Evolutionary conservation across 2,329 filamentous ascomycete genomes (phyloP).

Genomic region (Trichoderma atroviride): DNA sequence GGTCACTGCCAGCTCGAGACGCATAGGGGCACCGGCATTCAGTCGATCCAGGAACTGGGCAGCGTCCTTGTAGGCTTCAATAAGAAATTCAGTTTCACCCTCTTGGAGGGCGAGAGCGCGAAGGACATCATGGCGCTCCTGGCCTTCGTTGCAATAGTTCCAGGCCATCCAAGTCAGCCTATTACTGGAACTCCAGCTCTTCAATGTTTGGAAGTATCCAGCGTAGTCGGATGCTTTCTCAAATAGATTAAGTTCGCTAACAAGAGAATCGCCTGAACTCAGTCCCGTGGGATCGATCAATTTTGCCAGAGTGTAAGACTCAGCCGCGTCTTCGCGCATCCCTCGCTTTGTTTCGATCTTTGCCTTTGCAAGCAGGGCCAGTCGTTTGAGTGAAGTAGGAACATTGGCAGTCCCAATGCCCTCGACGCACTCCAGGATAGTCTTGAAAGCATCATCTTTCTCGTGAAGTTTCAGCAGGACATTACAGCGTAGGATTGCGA

Average conservation of each 20-base stretch:
- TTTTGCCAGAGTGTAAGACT: conserved; percentile 30
- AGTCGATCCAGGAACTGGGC: conserved; percentile 36
- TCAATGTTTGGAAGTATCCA: conserved; percentile 30
- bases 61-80: conserved; percentile 32
- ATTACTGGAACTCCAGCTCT: conserved; percentile 34
- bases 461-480: conserved; percentile 27
- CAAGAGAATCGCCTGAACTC: conserved; percentile 30
- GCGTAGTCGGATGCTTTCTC: conserved; percentile 25
- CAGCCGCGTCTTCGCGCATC: conserved; percentile 25
- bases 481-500: conserved; percentile 28
- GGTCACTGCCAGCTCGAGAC: conserved; percentile 28
- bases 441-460: conserved; percentile 28
- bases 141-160: conserved; percentile 25
- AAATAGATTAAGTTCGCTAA: conserved; percentile 31
- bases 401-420: conserved; percentile 19
- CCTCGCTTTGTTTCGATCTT: conserved; percentile 27
- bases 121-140: conserved; percentile 24
- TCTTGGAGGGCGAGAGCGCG: conserved; percentile 29
- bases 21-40: conserved; percentile 32
- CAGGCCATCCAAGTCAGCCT: conserved; percentile 35
- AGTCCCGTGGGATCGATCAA: conserved; percentile 30
- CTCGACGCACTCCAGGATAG: conserved; percentile 21
- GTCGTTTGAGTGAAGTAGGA: conserved; percentile 27
- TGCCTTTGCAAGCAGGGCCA: conserved; percentile 30
- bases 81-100: conserved; percentile 32